Base-by-base conservation (phyloP, 768 basidiomycete genomes). In the Cystofilobasidium capitatum region DNA sequence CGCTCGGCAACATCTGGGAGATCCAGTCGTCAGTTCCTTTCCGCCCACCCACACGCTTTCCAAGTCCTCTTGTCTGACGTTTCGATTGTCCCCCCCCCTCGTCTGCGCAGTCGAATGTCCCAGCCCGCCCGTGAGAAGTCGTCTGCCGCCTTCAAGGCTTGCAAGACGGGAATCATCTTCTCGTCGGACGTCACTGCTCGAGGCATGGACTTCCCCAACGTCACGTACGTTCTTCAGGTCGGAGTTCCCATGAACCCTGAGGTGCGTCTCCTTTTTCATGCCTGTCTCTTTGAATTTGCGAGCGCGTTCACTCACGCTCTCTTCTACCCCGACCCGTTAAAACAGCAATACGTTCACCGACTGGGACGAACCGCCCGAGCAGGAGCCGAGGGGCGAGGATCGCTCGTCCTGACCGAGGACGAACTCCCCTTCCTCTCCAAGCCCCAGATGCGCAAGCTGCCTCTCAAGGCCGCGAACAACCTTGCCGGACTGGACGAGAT, bases 151-250 rank as follows among this genome's bases (percentile, higher is more conserved):
- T 69, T 69, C 58, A 64, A 64, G 39, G 35, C 57, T 39, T 44
- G 68, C 68, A 13, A 12, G 58, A 20, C 45, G 35, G 68, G 65
- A 16, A 71, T 79, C 42, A 71, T 79, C 42, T 78, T 79, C 70
- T 76, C 78, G 14, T 78, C 78, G 1, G 78, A 79, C 71, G 78
- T 79, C 20, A 76, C 75, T 9, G 78, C 86, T 1, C 78, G 86
- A 24, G 86, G 86, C 9, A 83, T 87, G 78, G 85, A 87, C 74
- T 84, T 86, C 73, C 84, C 85, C 3, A 82, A 83, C 22, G 83
- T 87, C 9, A 29, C 24, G 0, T 79, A 82, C 0, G 82, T 87
- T 54, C 71, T 85, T 9, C 85, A 87, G 73, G 75, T 77, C 64
- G 78, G 78, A 29, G 70, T 78, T 12, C 79, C 79, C 9, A 24